Percentiles rank a stretch among this genome's conserved stretches.
Conservation (phyloP, 768 basidiomycete genomes). For the Pisolithus marmoratus region DNA sequence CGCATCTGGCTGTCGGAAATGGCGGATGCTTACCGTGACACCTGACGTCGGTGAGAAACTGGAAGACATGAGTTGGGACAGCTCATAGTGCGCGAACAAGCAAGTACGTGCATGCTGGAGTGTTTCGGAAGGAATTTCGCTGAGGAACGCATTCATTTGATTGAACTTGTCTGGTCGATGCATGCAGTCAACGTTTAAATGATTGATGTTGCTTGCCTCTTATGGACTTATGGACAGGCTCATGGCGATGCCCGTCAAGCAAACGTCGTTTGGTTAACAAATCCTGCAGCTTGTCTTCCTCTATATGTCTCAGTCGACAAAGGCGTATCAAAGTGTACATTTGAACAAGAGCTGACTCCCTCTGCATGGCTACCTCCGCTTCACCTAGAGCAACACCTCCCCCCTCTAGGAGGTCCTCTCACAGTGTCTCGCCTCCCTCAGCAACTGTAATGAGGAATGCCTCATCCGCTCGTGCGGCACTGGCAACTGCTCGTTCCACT, state of each 20-base stretch:
- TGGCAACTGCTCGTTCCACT: constrained; percentile 47
- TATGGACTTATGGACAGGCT: neutral
- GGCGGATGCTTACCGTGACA: constrained; percentile 29
- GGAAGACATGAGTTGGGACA: constrained; percentile 8
- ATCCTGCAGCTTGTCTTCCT: neutral
- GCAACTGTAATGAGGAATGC: constrained; percentile 45
- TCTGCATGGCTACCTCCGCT: constrained; percentile 35
- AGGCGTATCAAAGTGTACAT: neutral
- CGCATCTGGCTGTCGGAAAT: too few relatives aligned
- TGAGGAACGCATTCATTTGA: constrained; percentile 18
- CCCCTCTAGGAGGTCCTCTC: constrained; percentile 40
- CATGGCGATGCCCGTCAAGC: too few relatives aligned
- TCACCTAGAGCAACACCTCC: constrained; percentile 40
- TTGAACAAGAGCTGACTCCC: constrained; percentile 1
- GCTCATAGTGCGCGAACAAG: neutral
- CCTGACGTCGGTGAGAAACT: constrained; percentile 42
- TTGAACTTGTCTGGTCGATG: neutral
- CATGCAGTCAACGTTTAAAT: too few relatives aligned
- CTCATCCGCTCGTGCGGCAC: constrained; percentile 54
- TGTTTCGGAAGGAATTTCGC: constrained; percentile 29
- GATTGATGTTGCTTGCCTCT: neutral
- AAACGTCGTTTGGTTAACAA: too few relatives aligned
- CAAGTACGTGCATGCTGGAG: constrained; percentile 26
- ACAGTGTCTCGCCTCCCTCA: constrained; percentile 36
- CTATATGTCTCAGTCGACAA: neutral